Evolutionary conservation across 179 eudicot genomes (phyloP), one percentile per base, ranked within the genome.

Genomic region (Sideroxylon spinosum): DNA sequence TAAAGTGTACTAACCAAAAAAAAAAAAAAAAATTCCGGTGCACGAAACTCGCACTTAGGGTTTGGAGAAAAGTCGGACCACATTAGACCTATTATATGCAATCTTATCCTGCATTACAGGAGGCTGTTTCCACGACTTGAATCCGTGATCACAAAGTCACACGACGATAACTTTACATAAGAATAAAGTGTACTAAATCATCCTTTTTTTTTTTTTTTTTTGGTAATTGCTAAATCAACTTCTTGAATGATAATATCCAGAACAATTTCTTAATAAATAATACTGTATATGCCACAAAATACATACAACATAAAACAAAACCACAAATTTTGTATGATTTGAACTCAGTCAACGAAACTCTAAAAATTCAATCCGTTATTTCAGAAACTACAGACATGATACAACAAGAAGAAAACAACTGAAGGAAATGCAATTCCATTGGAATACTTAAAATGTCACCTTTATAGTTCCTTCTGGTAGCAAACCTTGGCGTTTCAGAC

Each of bases 391-490:
- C 44, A 37, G 13, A 17, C 12, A 78, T 59, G 17, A 32, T 32
- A 49, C 11, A 17, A 23, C 23, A 60, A 26, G 3, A 37, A 5
- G 69, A 37, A 37, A 37, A 37, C 44, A 37, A 37, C 0, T 37
- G 44, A 37, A 37, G 44, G 44, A 37, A 37, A 37, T 37, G 44
- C 44, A 37, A 67, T 50, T 63, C 46, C 73, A 77, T n/a, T 57
- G 9, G 63, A 28, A 9, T 48, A 4, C 23, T 63, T 73, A 70
- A 8, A 62, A 81, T 78, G 23, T 74, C 72, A 95, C 98, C 97
- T 93, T 95, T 76, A 95, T 80, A 20, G 85, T 80, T 80, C 98
- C 96, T 74, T 92, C 92, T 82, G 86, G 89, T 50, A 93, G 87
- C 78, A 78, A 78, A 77, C 82, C 82, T 78, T 61, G 92, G 80